Evolutionary conservation across 352 stramenopile genomes (phyloP).

Genomic region (Phytophthora foliorum): DNA sequence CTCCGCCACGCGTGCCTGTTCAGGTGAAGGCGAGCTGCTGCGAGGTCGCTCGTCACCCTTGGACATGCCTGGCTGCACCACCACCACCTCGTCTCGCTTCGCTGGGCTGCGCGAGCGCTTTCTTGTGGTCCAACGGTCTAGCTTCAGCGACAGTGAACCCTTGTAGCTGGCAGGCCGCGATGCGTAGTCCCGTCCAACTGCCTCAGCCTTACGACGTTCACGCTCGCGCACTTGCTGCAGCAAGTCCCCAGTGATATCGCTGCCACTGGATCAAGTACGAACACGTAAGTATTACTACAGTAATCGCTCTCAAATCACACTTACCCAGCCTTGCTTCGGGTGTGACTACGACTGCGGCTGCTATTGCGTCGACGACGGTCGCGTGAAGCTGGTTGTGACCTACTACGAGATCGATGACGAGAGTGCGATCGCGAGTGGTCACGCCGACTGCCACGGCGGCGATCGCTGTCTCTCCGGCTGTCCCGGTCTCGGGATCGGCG

Average conservation of each 20-base stretch:
- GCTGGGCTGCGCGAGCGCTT: slow-evolving; percentile 74
- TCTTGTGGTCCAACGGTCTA: slow-evolving; percentile 88
- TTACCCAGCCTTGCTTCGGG: slow-evolving; percentile 32
- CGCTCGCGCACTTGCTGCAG: slow-evolving; percentile 93
- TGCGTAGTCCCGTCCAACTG: slow-evolving; percentile 92
- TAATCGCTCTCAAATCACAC: neutral
- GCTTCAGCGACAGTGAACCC: slow-evolving; percentile 92
- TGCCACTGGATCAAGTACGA: slow-evolving; percentile 25
- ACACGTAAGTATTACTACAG: neutral
- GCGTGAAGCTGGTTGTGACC: slow-evolving; percentile 44
- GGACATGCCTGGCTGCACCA: slow-evolving; percentile 48
- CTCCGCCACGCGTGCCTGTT: slow-evolving; percentile 57
- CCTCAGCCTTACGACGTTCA: slow-evolving; percentile 92
- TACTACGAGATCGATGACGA: slow-evolving; percentile 50
- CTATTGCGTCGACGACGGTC: slow-evolving; percentile 45
- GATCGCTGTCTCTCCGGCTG: slow-evolving; percentile 38
- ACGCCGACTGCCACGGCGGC: slow-evolving; percentile 40
- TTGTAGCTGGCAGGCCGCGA: slow-evolving; percentile 94
- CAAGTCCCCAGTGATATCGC: slow-evolving; percentile 77
- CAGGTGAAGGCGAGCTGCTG: slow-evolving; percentile 41
- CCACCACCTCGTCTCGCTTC: slow-evolving; percentile 63
- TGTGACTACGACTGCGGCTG: slow-evolving; percentile 42
- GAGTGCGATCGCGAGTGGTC: slow-evolving; percentile 53
- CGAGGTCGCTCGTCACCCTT: slow-evolving; percentile 32
- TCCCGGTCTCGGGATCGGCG: slow-evolving; percentile 40